Percentiles rank a stretch among this genome's conserved stretches.
phyloP scores from a whole-genome alignment of 805 yeast genomes.

The Lipomyces spencermartinsiae region DNA sequence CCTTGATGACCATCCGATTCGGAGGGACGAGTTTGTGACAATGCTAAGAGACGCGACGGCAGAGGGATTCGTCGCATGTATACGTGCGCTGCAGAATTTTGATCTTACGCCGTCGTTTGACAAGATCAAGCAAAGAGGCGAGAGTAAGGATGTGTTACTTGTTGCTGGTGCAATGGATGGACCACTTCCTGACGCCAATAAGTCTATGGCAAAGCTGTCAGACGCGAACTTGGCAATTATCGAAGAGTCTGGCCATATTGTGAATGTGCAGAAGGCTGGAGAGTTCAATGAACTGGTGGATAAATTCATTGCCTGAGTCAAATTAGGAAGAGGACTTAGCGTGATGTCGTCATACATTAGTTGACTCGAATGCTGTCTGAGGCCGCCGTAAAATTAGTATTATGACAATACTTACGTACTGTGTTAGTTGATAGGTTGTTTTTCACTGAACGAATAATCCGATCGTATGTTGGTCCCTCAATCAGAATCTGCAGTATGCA shows the following conservation, averaged over 20 bases:
- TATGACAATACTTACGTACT: background rate
- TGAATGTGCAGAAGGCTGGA: conserved; percentile 29
- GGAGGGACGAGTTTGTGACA: conserved; percentile 22
- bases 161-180: conserved; percentile 34
- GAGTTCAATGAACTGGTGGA: conserved; percentile 30
- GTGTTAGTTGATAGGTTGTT: background rate
- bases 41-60: conserved; percentile 25
- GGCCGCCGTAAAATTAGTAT: no score
- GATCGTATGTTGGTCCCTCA: no score
- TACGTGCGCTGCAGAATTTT: conserved; percentile 34
- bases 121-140: conserved; percentile 19
- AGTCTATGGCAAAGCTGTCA: conserved; percentile 23
- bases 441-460: background rate
- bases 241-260: conserved; percentile 30
- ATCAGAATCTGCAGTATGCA: no score
- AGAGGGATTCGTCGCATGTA: conserved; percentile 29
- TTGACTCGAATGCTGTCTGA: no score
- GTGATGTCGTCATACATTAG: background rate
- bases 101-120: conserved; percentile 32
- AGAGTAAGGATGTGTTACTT: conserved; percentile 23
- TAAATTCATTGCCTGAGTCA: conserved; percentile 19
- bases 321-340: background rate
- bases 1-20: conserved; percentile 13
- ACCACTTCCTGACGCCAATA: conserved; percentile 22
- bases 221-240: conserved; percentile 19